Conservation (phyloP, 352 stramenopile genomes). For the Phytophthora palmivora region DNA sequence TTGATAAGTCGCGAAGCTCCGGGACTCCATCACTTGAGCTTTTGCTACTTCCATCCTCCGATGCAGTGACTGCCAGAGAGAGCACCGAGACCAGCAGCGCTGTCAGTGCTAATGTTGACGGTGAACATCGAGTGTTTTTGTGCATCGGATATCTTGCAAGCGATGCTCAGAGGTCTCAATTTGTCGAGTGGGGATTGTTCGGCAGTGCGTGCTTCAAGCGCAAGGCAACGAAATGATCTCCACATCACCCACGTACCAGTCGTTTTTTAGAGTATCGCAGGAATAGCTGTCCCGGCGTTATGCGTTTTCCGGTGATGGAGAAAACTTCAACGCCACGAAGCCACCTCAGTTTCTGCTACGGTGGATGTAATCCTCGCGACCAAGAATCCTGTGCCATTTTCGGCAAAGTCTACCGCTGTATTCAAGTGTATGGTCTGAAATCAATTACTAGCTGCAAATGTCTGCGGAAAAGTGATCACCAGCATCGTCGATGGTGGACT, state of each 20-base stretch:
- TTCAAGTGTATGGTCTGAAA: too few species aligned
- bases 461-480: slow-evolving; percentile 44
- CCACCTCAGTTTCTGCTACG: too few species aligned
- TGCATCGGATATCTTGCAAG: slow-evolving; percentile 5
- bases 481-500: slow-evolving; percentile 47
- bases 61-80: background rate
- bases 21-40: slow-evolving; percentile 23
- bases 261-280: slow-evolving; percentile 14
- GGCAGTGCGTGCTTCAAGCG: slow-evolving; percentile 16
- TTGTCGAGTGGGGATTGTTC: slow-evolving; percentile 2
- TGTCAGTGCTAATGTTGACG: slow-evolving; percentile 2
- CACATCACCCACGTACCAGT: slow-evolving; percentile 5
- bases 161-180: background rate
- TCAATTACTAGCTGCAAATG: slow-evolving; percentile 45
- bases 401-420: too few species aligned
- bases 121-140: background rate
- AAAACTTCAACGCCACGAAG: slow-evolving; percentile 13
- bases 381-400: too few species aligned
- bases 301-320: slow-evolving; percentile 32
- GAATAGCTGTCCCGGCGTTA: slow-evolving; percentile 12
- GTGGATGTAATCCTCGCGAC: too few species aligned
- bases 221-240: background rate
- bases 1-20: slow-evolving; percentile 32
- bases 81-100: slow-evolving; percentile 9
- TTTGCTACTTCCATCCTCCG: slow-evolving; percentile 12